These are phyloP conservation scores for Tetrastigma voinierianum DNA, from an alignment of 164 flowering plant species.

Conservation along the genomic window DNA sequence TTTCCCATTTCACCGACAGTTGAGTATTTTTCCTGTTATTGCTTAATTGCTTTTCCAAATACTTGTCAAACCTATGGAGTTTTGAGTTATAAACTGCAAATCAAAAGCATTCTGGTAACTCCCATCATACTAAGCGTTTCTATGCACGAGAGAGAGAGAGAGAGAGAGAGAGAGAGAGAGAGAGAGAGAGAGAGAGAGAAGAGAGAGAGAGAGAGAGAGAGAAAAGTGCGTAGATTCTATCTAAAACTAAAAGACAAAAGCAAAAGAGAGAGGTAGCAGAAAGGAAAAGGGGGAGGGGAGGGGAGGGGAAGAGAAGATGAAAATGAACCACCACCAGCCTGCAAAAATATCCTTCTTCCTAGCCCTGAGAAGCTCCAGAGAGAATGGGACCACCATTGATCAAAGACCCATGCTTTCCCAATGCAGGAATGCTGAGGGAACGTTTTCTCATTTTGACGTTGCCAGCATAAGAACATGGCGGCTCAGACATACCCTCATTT, in stretches of 20 bases:
- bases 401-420: conserved; percentile 45
- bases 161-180: too few species aligned
- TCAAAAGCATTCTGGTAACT: too few species aligned
- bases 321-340: too few species aligned
- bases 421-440: conserved; percentile 68
- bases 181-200: too few species aligned
- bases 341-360: conserved; percentile 18
- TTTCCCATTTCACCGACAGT: too few species aligned
- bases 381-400: conserved; percentile 47
- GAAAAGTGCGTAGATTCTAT: neutral
- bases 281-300: neutral
- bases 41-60: too few species aligned
- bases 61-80: too few species aligned
- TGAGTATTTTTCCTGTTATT: too few species aligned
- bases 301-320: too few species aligned
- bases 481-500: conserved; percentile 26
- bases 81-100: too few species aligned
- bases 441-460: conserved; percentile 47
- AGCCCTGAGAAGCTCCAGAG: conserved; percentile 48
- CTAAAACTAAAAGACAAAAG: neutral
- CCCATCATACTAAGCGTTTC: too few species aligned
- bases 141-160: too few species aligned
- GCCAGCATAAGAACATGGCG: conserved; percentile 31
- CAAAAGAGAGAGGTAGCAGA: neutral
- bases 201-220: neutral